These are phyloP conservation scores for Rhizopogon rudus DNA, from an alignment of 768 basidiomycete species.

Conservation along the genomic window DNA sequence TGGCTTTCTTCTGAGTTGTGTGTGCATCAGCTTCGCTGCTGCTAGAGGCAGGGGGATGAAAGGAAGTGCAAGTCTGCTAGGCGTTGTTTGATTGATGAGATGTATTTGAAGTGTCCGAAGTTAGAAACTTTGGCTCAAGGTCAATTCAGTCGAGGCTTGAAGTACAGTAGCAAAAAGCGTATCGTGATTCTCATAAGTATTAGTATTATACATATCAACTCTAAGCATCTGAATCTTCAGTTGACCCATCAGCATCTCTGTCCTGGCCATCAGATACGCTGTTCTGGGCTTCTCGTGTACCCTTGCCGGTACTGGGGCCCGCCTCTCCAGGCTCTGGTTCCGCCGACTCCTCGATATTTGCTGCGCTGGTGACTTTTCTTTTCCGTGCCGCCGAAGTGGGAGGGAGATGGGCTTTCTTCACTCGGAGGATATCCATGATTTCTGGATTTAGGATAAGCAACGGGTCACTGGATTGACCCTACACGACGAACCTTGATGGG, in stretches of 20 bases:
- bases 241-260: slow-evolving; percentile 10
- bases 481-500: slow-evolving; percentile 56
- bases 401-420: slow-evolving; percentile 65
- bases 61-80: slow-evolving; percentile 60
- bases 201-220: background rate
- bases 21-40: slow-evolving; percentile 73
- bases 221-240: slow-evolving; percentile 14
- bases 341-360: slow-evolving; percentile 35
- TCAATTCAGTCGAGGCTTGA: background rate
- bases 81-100: slow-evolving; percentile 40
- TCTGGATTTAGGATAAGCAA: slow-evolving; percentile 35
- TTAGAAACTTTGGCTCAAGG: background rate
- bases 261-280: slow-evolving; percentile 12
- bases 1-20: slow-evolving; percentile 78
- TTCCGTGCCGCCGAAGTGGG: slow-evolving; percentile 31
- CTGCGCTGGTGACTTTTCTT: slow-evolving; percentile 50
- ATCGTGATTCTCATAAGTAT: background rate
- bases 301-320: slow-evolving; percentile 30
- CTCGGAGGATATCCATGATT: slow-evolving; percentile 75
- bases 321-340: slow-evolving; percentile 14
- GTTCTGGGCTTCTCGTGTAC: slow-evolving; percentile 15
- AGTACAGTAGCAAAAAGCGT: background rate
- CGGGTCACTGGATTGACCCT: background rate
- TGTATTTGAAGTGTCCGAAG: background rate
- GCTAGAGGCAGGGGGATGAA: slow-evolving; percentile 66